These are phyloP conservation scores for Suillus hirtellus DNA, from an alignment of 768 basidiomycete species.

Conservation along the genomic window DNA sequence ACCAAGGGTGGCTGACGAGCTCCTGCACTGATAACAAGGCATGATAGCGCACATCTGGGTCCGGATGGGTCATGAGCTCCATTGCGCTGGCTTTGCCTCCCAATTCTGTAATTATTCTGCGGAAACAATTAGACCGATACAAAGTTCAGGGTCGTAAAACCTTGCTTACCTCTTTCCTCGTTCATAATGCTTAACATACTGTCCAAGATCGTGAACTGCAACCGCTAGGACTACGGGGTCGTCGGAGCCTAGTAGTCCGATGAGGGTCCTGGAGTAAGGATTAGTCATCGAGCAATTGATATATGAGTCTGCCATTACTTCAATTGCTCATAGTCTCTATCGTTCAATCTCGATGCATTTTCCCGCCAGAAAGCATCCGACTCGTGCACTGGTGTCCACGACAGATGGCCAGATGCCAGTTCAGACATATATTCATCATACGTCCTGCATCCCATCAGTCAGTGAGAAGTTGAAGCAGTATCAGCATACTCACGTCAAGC, in stretches of 20 bases:
- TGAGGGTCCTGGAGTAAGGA: conserved; percentile 56
- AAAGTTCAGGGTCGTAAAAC: neutral
- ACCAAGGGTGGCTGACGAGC: conserved; percentile 89
- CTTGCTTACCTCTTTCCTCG: conserved; percentile 82
- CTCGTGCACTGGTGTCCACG: conserved; percentile 96
- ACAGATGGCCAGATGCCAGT: conserved; percentile 83
- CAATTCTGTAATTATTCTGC: conserved; percentile 76
- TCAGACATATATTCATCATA: conserved; percentile 97
- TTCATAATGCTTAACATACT: conserved; percentile 91
- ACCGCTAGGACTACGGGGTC: conserved; percentile 87
- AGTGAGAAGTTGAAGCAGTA: neutral
- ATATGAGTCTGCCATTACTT: conserved; percentile 51
- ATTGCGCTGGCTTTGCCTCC: conserved; percentile 86
- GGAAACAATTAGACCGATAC: conserved; percentile 1
- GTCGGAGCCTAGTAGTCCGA: conserved; percentile 64
- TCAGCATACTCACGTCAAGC: conserved; percentile 69
- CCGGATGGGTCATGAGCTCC: conserved; percentile 89
- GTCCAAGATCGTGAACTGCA: conserved; percentile 89
- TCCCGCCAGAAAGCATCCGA: conserved; percentile 98
- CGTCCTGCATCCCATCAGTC: conserved; percentile 53
- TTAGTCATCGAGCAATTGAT: neutral
- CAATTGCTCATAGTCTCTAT: conserved; percentile 79
- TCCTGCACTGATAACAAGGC: conserved; percentile 89
- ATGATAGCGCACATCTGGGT: conserved; percentile 89
- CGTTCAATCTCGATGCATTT: conserved; percentile 85